phyloP scores from a whole-genome alignment of 306 rosid genomes.

The Cicer arietinum region DNA sequence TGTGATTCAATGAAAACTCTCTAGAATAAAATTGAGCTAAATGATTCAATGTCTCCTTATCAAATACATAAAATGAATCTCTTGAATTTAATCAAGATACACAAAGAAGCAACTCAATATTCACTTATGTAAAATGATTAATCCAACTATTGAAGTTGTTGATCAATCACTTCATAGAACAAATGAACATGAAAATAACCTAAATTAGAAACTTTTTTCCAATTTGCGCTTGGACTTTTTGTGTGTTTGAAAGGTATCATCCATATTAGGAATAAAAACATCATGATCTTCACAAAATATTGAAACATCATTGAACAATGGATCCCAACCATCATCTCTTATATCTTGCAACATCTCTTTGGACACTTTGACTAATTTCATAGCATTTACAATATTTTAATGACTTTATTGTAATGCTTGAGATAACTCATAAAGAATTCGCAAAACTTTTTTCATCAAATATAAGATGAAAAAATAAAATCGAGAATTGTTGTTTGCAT shows the following conservation, averaged over 20 bases:
- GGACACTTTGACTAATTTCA: no score
- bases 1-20: neutral
- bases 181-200: neutral
- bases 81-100: neutral
- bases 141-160: no score
- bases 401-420: neutral
- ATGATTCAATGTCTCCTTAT: neutral
- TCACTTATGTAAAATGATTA: neutral
- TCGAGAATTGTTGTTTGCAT: fast-evolving
- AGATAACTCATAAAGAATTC: no score
- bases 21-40: neutral
- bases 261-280: neutral
- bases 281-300: neutral
- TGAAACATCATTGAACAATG: neutral
- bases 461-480: no score
- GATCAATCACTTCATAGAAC: neutral
- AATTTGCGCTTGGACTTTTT: neutral
- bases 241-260: neutral
- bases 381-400: no score
- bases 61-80: neutral
- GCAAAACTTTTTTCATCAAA: no score
- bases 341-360: no score
- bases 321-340: neutral
- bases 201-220: neutral
- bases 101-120: neutral